A percentile compares a stretch with the other conserved stretches of the same genome.
Evolutionary conservation across 2,329 filamentous ascomycete genomes (phyloP).

Genomic region (Myriosclerotinia duriaeana): DNA sequence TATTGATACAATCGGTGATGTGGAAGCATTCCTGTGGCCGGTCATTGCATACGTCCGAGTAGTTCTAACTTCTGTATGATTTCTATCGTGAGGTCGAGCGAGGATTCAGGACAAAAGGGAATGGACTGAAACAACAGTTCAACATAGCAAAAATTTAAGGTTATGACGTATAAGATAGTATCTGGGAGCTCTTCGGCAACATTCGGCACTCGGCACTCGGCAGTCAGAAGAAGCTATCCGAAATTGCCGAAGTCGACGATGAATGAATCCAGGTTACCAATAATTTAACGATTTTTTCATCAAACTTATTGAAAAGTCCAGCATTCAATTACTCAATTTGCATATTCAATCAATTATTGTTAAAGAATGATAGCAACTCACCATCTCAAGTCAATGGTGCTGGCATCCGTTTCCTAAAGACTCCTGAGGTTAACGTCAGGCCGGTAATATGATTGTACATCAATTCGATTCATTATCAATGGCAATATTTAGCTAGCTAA

Average conservation of each 20-base stretch:
- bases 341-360: neutral
- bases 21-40: slow-evolving; percentile 13
- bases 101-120: neutral
- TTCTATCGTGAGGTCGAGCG: neutral
- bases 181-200: too few relatives aligned
- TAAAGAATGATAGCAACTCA: neutral
- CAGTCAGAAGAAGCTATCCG: neutral
- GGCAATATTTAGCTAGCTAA: neutral
- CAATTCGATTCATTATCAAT: neutral
- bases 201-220: neutral
- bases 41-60: neutral
- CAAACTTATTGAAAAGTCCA: neutral
- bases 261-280: neutral
- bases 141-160: too few relatives aligned
- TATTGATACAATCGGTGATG: slow-evolving; percentile 30
- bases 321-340: neutral
- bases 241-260: neutral
- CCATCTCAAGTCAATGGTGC: neutral
- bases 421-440: neutral
- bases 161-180: too few relatives aligned
- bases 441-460: neutral
- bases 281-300: too few relatives aligned
- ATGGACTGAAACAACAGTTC: too few relatives aligned
- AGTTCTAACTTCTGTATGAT: neutral
- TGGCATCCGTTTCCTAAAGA: neutral